Conservation (phyloP, 164 flowering plant genomes). For the Tinospora cordifolia region DNA sequence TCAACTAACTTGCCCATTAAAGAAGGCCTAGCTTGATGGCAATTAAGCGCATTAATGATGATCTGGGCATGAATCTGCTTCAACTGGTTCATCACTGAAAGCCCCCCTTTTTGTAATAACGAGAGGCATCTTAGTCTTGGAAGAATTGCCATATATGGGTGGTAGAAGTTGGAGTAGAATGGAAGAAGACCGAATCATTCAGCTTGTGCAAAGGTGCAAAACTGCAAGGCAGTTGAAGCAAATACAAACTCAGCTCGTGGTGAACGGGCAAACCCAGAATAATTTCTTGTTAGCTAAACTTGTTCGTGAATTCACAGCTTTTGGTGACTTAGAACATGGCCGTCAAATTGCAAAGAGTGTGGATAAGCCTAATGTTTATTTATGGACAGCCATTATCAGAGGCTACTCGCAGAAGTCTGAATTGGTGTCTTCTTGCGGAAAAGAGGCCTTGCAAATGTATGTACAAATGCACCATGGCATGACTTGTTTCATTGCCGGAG, state of each 20-base stretch:
- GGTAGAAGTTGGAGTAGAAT: constrained; percentile 2
- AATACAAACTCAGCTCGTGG: constrained; percentile 15
- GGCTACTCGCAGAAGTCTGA: constrained; percentile 9
- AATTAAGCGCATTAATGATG: neutral
- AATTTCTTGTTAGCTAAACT: constrained; percentile 19
- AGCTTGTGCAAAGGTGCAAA: constrained; percentile 6
- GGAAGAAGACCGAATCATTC: constrained; percentile 17
- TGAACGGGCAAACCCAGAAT: constrained; percentile 18
- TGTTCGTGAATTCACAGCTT: constrained; percentile 10
- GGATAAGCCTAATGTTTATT: constrained; percentile 9
- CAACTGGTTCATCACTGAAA: neutral
- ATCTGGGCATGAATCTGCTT: constrained; percentile 14
- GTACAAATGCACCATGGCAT: constrained; percentile 7
- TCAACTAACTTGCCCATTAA: constrained; percentile 5
- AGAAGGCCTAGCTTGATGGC: neutral
- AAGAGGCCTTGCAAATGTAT: constrained; percentile 15
- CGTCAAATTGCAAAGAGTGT: constrained; percentile 6
- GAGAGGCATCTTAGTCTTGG: constrained; percentile 13
- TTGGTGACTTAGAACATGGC: constrained; percentile 15
- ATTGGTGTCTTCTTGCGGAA: neutral
- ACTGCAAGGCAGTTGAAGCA: constrained; percentile 11
- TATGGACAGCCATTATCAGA: constrained; percentile 24
- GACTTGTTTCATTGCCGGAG: neutral
- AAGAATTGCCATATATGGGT: constrained; percentile 10
- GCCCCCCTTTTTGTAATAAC: constrained; percentile 6